Evolutionary conservation across 345 rosid genomes (phyloP).

Genomic region (Eucalyptus coolabah): DNA sequence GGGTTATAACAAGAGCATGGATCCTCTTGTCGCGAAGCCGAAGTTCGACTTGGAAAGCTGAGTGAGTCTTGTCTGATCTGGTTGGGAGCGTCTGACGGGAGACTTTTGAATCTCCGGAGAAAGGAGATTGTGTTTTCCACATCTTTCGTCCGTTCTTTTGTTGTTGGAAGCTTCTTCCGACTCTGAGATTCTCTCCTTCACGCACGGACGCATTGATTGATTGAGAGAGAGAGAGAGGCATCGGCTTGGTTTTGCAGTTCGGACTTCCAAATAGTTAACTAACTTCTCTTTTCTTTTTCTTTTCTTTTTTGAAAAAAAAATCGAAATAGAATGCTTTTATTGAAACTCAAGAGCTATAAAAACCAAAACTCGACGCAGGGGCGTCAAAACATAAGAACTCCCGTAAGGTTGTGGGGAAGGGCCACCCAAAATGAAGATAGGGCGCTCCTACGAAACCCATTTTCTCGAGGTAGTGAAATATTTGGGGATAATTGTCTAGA

Average conservation of each 20-base stretch:
- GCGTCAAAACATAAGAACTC: no score
- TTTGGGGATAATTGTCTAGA: background rate
- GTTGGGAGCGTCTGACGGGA: background rate
- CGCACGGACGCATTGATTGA: background rate
- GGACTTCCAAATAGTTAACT: background rate
- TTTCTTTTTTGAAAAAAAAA: fast-evolving
- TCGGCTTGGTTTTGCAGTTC: background rate
- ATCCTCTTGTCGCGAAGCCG: background rate
- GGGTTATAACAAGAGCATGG: background rate
- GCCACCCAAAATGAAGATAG: no score
- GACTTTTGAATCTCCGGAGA: background rate
- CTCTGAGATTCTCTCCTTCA: background rate
- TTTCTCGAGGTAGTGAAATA: background rate
- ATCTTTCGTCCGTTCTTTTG: background rate
- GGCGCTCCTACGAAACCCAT: background rate
- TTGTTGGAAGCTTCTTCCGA: background rate
- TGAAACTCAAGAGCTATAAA: no score
- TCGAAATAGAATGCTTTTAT: no score
- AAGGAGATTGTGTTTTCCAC: background rate
- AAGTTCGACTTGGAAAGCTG: background rate
- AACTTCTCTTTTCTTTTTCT: background rate
- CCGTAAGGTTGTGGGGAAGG: no score
- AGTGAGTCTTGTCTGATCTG: background rate
- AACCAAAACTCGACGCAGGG: no score
- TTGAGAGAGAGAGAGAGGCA: background rate